These are phyloP conservation scores for Drechslera avenae DNA, from an alignment of 2,329 filamentous ascomycete species.

Conservation along the genomic window DNA sequence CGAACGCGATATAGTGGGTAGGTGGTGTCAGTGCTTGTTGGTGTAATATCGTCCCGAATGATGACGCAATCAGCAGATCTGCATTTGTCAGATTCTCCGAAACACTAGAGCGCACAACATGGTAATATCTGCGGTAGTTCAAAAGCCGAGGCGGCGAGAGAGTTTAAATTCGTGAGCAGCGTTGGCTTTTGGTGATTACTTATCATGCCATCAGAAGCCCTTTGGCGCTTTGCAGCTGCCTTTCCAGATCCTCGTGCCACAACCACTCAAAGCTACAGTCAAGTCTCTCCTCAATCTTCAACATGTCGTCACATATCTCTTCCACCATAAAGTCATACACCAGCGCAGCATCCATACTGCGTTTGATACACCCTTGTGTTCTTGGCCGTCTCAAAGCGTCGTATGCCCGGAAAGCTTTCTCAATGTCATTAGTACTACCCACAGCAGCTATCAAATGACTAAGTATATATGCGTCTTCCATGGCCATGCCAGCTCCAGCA, in stretches of 20 bases:
- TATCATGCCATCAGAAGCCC: constrained; percentile 1
- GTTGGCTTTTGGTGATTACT: too few relatives aligned
- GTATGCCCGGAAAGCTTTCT: constrained; percentile 45
- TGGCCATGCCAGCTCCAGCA: constrained; percentile 59
- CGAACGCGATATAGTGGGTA: neutral
- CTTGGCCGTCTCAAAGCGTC: constrained; percentile 45
- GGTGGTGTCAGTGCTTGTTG: neutral
- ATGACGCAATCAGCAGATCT: too few relatives aligned
- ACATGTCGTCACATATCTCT: constrained; percentile 23
- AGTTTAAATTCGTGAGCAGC: too few relatives aligned
- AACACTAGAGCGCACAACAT: too few relatives aligned
- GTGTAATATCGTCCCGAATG: too few relatives aligned
- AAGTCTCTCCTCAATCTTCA: constrained; percentile 17
- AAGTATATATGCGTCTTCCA: constrained; percentile 59
- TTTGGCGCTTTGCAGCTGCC: constrained; percentile 27
- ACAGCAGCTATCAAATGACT: constrained; percentile 40
- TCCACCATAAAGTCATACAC: constrained; percentile 25
- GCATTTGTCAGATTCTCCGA: neutral
- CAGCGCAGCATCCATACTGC: constrained; percentile 32
- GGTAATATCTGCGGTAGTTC: neutral
- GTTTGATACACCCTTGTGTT: constrained; percentile 44
- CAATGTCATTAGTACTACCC: constrained; percentile 20
- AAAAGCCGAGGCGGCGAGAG: neutral
- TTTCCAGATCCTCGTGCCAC: constrained; percentile 38
- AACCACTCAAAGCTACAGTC: constrained; percentile 30